A percentile compares a stretch with the other conserved stretches of the same genome.
These are phyloP conservation scores for Crucibulum laeve DNA, from an alignment of 768 basidiomycete species.

Conservation along the genomic window DNA sequence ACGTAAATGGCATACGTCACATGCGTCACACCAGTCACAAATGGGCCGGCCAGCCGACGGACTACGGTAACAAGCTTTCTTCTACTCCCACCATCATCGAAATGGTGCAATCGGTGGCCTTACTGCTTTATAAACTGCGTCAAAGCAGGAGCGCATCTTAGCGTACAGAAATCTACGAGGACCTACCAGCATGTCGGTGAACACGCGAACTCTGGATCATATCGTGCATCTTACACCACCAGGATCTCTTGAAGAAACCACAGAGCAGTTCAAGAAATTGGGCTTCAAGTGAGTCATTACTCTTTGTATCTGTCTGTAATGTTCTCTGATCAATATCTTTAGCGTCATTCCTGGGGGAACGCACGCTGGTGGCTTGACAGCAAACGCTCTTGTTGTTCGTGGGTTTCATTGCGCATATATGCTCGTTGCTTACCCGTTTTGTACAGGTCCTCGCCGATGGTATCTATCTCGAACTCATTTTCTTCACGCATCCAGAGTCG, in stretches of 20 bases:
- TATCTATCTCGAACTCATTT: conserved; percentile 65
- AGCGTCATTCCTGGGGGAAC: conserved; percentile 68
- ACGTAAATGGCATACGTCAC: not conserved
- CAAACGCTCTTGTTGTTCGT: conserved; percentile 60
- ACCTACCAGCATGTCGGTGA: conserved; percentile 3
- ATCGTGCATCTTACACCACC: conserved; percentile 71
- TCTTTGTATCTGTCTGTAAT: not conserved
- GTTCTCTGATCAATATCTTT: not conserved
- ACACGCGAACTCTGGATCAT: conserved; percentile 51
- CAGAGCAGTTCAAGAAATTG: conserved; percentile 48
- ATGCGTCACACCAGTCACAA: not conserved
- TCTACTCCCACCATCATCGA: too few species aligned
- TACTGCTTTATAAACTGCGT: too few species aligned
- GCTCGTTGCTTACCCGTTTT: not conserved
- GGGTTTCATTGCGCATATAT: not conserved
- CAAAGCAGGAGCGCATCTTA: too few species aligned
- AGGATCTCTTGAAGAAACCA: conserved; percentile 43
- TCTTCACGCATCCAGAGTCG: conserved; percentile 52
- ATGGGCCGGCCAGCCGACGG: too few species aligned
- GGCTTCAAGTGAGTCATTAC: conserved; percentile 58
- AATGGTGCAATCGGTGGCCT: too few species aligned
- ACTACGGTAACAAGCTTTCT: too few species aligned
- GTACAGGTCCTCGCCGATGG: conserved; percentile 50
- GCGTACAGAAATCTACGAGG: too few species aligned
- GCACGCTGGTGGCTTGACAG: conserved; percentile 59